phyloP scores from a whole-genome alignment of 2,329 filamentous ascomycete species.

The Pseudogymnoascus sp. region DNA sequence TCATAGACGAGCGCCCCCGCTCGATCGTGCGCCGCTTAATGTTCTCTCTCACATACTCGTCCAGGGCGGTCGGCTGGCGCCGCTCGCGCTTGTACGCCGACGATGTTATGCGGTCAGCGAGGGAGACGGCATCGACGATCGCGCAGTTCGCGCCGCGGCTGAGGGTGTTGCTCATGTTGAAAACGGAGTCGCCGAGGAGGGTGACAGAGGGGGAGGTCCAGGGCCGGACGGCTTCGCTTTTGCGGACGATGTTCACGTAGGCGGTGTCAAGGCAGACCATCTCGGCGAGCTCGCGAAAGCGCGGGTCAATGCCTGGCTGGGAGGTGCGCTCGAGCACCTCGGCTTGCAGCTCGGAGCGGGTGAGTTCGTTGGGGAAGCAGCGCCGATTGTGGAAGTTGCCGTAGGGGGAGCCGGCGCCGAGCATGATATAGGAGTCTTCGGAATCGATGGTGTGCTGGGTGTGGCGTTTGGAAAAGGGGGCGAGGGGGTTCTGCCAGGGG shows the following conservation, averaged over 20 bases:
- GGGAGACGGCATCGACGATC: constrained; percentile 22
- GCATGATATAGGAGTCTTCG: constrained; percentile 27
- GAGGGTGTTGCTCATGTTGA: constrained; percentile 25
- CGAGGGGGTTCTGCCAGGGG: too few species aligned
- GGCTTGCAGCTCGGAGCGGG: constrained; percentile 20
- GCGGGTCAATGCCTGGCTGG: constrained; percentile 15
- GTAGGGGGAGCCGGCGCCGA: constrained; percentile 20
- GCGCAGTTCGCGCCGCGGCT: constrained; percentile 26
- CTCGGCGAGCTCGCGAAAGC: constrained; percentile 18
- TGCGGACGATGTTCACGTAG: constrained; percentile 19
- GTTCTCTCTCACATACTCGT: constrained; percentile 18
- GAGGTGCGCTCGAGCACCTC: constrained; percentile 18
- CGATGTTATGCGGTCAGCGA: constrained; percentile 18
- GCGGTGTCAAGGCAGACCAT: constrained; percentile 18
- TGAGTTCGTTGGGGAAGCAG: constrained; percentile 17
- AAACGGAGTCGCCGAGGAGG: constrained; percentile 24
- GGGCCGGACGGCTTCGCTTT: constrained; percentile 19
- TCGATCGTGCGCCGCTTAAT: constrained; percentile 21
- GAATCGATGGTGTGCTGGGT: constrained; percentile 14
- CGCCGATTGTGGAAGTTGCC: constrained; percentile 19
- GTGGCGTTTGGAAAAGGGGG: too few species aligned
- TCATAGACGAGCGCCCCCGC: constrained; percentile 19
- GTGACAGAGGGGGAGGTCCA: constrained; percentile 22
- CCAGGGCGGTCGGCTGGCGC: constrained; percentile 11
- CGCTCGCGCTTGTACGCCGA: constrained; percentile 1